Conservation (phyloP, 179 eudicot species). For the Nepenthes alata region DNA sequence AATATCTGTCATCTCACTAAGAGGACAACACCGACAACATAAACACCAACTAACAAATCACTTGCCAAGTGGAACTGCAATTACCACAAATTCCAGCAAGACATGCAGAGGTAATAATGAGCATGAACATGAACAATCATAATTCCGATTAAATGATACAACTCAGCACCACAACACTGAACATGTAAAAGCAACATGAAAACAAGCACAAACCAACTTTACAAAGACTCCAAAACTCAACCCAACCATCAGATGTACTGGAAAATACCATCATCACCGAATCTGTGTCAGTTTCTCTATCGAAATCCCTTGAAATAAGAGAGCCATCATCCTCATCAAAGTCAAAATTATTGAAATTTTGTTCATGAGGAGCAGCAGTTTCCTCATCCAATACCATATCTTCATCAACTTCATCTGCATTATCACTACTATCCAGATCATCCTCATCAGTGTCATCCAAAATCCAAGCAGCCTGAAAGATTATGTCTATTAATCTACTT, state of each 20-base stretch:
- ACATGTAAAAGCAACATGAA: too few species aligned
- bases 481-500: background rate
- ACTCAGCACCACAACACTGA: too few species aligned
- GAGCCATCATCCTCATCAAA: conserved; percentile 75
- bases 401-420: conserved; percentile 40
- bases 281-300: conserved; percentile 64
- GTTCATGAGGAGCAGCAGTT: conserved; percentile 18
- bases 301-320: conserved; percentile 46
- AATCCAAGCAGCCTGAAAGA: conserved; percentile 92
- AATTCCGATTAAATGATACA: too few species aligned
- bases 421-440: conserved; percentile 38
- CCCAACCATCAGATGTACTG: background rate
- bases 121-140: too few species aligned
- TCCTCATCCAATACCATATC: conserved; percentile 73
- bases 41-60: too few species aligned
- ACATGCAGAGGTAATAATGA: too few species aligned
- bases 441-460: conserved; percentile 64
- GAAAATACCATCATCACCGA: conserved; percentile 75
- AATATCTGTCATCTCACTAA: too few species aligned
- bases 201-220: too few species aligned
- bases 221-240: too few species aligned
- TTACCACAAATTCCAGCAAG: too few species aligned
- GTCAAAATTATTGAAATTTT: conserved; percentile 27
- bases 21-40: too few species aligned
- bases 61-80: too few species aligned